A percentile compares a stretch with the other conserved stretches of the same genome.
Conservation (phyloP, 83 land plant species). For the Diphasiastrum complanatum region DNA sequence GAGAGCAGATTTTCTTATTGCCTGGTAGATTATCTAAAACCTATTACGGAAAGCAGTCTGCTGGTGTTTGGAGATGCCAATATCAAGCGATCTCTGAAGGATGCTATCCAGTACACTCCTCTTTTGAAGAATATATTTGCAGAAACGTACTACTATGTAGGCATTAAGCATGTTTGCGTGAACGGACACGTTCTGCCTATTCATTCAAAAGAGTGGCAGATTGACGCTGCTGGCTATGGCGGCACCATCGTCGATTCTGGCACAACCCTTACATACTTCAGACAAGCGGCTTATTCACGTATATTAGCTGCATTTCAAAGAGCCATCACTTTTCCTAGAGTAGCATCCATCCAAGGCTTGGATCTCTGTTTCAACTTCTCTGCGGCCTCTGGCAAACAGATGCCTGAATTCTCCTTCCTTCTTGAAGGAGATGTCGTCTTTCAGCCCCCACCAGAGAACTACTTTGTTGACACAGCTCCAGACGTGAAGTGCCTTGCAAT, state of each 20-base stretch:
- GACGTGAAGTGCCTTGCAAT: conserved; percentile 46
- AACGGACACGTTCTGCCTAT: conserved; percentile 28
- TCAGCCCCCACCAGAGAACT: conserved; percentile 47
- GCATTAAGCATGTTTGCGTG: conserved; percentile 30
- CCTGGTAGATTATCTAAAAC: conserved; percentile 46
- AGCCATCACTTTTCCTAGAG: conserved; percentile 31
- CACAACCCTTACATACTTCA: conserved; percentile 50
- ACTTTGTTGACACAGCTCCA: conserved; percentile 41
- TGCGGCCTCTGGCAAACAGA: conserved; percentile 7
- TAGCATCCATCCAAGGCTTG: conserved; percentile 20
- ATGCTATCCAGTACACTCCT: conserved; percentile 38
- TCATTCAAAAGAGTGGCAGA: conserved; percentile 32
- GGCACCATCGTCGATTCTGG: conserved; percentile 65
- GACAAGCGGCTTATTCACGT: conserved; percentile 32
- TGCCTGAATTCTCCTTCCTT: conserved; percentile 39
- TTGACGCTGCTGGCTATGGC: conserved; percentile 49
- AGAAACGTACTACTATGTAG: conserved; percentile 52
- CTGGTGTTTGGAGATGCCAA: conserved; percentile 26
- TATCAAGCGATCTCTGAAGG: conserved; percentile 1
- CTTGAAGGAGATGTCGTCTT: conserved; percentile 39
- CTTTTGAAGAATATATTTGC: conserved; percentile 37
- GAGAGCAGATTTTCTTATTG: conserved; percentile 63
- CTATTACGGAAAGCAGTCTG: conserved; percentile 44
- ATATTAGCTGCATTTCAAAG: conserved; percentile 30
- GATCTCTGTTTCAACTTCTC: conserved; percentile 46